Evolutionary conservation across 257 asterid genomes (phyloP), one percentile per base, ranked within the genome.

Genomic region (Verbena officinalis): DNA sequence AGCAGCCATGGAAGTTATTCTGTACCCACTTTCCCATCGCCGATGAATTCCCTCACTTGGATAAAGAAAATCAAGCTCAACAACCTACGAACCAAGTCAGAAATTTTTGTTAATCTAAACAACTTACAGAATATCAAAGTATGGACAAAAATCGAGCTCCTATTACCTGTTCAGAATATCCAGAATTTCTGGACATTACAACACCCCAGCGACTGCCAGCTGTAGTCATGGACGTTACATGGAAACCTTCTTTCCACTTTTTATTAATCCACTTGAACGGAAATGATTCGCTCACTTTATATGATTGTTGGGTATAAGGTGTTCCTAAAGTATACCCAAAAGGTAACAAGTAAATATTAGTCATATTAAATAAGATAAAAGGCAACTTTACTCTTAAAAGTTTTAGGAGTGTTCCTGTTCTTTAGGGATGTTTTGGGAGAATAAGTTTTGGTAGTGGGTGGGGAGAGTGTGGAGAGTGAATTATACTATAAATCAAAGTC

Each of bases 141-240:
- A n/a, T n/a, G n/a, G n/a, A 42, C 27, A 62, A 13, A 23, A n/a
- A n/a, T n/a, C n/a, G n/a, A n/a, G n/a, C n/a, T n/a, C n/a, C n/a
- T 46, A 34, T 40, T 80, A 93, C 98, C 95, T 93, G 98, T 69
- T 93, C 98, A 24, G 96, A 86, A 66, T 76, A 93, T 58, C 98
- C 98, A 0, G 97, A 78, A 66, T 87, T 90, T 76, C 97, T 73
- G 65, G 98, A 93, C 98, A 93, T 93, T 51, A 93, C 98, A 55
- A 93, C 98, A 62, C 96, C 98, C 98, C 98, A 93, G 62, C 98
- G 96, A 77, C 80, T 93, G 70, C 97, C 98, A 71, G 98, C 98
- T 45, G 98, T 93, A 22, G 98, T 90, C 98, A 93, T 93, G 54
- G 98, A 93, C 7, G 98, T 93, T 36, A 90, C 98, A 65, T 93